Percentiles rank a stretch among this genome's conserved stretches.
Evolutionary conservation across 345 rosid species (phyloP).

Genomic region (Gossypium herbaceum): DNA sequence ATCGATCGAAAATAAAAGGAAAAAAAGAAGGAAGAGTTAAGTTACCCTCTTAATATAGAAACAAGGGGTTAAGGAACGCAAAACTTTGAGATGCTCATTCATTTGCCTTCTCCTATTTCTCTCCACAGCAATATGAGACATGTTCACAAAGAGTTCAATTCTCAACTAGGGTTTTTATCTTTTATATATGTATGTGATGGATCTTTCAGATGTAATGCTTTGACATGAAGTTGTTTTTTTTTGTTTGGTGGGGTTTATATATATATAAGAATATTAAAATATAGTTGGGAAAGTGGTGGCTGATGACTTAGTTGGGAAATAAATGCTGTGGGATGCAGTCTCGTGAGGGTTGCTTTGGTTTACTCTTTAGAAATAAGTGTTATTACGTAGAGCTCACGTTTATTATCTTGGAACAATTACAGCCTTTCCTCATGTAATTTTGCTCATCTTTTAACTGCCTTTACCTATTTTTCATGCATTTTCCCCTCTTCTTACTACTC

Average conservation of each 20-base stretch:
- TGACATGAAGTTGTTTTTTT: not conserved
- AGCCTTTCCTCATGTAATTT: constrained; percentile 26
- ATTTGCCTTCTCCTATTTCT: constrained; percentile 92
- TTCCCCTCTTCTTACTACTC: not conserved
- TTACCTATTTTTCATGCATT: constrained; percentile 18
- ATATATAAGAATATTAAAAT: not conserved
- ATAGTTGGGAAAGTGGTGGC: not conserved
- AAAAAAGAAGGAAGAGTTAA: not conserved
- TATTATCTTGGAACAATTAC: constrained; percentile 54
- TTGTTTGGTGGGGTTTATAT: not conserved
- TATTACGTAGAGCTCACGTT: constrained; percentile 49
- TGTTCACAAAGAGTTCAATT: constrained; percentile 9
- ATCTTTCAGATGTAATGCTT: not conserved
- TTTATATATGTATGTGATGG: not conserved
- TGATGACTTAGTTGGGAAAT: constrained; percentile 21
- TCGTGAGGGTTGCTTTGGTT: constrained; percentile 45
- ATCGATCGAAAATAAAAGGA: not conserved
- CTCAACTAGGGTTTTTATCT: not conserved
- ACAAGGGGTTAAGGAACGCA: constrained; percentile 87
- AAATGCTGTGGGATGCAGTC: constrained; percentile 51
- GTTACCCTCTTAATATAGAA: constrained; percentile 89
- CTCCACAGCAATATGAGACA: constrained; percentile 91
- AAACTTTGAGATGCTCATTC: constrained; percentile 85
- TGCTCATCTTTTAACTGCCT: constrained; percentile 14
- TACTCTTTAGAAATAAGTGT: constrained; percentile 1